A percentile compares a stretch with the other conserved stretches of the same genome.
Evolutionary conservation across 345 rosid species (phyloP).

Genomic region (Eucalyptus sp.): DNA sequence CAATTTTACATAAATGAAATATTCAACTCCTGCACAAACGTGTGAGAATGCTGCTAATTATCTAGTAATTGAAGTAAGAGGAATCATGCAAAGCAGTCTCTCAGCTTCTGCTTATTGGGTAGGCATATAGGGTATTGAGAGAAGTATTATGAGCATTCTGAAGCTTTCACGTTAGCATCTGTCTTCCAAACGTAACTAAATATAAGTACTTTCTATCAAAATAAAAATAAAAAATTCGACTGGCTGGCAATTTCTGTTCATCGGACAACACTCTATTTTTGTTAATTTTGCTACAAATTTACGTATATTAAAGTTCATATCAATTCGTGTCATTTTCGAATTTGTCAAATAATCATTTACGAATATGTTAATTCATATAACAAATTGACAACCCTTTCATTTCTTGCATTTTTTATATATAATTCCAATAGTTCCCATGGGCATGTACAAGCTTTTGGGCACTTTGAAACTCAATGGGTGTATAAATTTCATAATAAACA

Average conservation of each 20-base stretch:
- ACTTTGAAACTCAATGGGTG: too few species aligned
- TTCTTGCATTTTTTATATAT: not conserved
- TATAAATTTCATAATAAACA: too few species aligned
- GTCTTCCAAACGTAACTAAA: too few species aligned
- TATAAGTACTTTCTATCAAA: not conserved
- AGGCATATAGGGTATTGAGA: not conserved
- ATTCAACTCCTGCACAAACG: accelerated
- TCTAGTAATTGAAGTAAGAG: not conserved
- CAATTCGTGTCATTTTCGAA: not conserved
- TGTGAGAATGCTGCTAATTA: not conserved
- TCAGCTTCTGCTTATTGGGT: not conserved
- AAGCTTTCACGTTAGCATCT: not conserved
- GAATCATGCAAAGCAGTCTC: not conserved
- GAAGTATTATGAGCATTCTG: not conserved
- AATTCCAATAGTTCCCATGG: too few species aligned
- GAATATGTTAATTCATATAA: not conserved
- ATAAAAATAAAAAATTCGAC: too few species aligned
- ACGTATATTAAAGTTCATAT: too few species aligned
- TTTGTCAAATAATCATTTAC: not conserved
- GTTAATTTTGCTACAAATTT: not conserved
- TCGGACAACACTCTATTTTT: not conserved
- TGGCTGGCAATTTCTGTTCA: not conserved
- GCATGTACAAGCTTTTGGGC: too few species aligned
- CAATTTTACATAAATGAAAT: too few species aligned
- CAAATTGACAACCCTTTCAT: too few species aligned